phyloP scores from a whole-genome alignment of 2,329 filamentous ascomycete species.

The Westerdykella aurantiaca region DNA sequence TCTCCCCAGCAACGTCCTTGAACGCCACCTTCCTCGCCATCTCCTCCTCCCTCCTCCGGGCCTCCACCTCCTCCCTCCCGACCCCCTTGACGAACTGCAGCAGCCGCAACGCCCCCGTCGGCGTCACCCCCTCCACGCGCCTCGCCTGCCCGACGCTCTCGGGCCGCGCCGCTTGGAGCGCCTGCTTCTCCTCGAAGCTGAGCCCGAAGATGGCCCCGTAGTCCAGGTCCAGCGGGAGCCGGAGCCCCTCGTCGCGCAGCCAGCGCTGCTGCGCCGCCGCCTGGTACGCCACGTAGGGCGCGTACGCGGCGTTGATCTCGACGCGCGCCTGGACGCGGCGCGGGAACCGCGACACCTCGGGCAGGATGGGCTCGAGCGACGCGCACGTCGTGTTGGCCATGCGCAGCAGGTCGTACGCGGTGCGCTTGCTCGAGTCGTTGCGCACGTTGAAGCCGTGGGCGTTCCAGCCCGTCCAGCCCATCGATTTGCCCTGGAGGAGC shows the following conservation, averaged over 20 bases:
- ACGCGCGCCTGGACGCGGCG: conserved; percentile 62
- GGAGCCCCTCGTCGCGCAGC: conserved; percentile 68
- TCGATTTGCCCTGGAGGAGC: conserved; percentile 53
- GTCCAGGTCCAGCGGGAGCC: conserved; percentile 67
- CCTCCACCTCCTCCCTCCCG: conserved; percentile 28
- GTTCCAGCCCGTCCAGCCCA: conserved; percentile 62
- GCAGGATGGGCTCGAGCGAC: conserved; percentile 54
- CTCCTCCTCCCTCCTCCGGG: conserved; percentile 23
- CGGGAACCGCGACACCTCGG: conserved; percentile 50
- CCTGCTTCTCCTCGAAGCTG: conserved; percentile 70
- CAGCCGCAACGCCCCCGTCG: conserved; percentile 49
- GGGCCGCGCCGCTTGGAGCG: conserved; percentile 64
- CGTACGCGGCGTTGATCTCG: conserved; percentile 76
- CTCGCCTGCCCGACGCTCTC: conserved; percentile 86
- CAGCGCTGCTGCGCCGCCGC: conserved; percentile 60
- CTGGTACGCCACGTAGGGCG: conserved; percentile 76
- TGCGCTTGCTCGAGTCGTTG: conserved; percentile 60
- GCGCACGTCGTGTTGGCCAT: conserved; percentile 51
- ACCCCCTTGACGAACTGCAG: conserved; percentile 55
- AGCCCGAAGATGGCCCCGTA: conserved; percentile 70
- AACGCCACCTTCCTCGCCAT: conserved; percentile 27
- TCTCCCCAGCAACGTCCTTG: conserved; percentile 9
- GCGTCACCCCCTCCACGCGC: conserved; percentile 71
- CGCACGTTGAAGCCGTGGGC: conserved; percentile 63
- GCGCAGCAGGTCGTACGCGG: conserved; percentile 74